phyloP scores from a whole-genome alignment of 2,329 filamentous ascomycete genomes.

The Alternaria sp. region DNA sequence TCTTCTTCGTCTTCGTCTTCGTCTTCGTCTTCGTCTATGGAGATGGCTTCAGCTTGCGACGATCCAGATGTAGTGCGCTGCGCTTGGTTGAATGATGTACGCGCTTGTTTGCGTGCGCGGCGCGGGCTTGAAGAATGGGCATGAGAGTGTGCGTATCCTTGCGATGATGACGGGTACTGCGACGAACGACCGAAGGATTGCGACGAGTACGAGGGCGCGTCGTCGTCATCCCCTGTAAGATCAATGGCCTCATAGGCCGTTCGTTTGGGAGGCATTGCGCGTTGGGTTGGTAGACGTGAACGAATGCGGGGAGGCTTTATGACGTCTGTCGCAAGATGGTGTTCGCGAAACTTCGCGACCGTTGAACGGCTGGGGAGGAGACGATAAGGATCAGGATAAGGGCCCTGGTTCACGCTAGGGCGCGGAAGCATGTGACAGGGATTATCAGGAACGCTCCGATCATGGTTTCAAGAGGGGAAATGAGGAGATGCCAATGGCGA shows the following conservation, averaged over 20 bases:
- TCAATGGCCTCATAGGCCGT: conserved; percentile 15
- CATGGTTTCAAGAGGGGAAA: not conserved
- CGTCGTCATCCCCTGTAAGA: conserved; percentile 11
- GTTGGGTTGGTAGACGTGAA: not conserved
- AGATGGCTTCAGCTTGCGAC: conserved; percentile 37
- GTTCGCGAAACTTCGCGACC: not conserved
- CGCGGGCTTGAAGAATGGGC: conserved; percentile 9
- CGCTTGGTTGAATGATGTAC: conserved; percentile 22
- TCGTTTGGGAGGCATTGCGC: conserved; percentile 20
- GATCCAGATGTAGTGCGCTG: conserved; percentile 26
- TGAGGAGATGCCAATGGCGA: not conserved
- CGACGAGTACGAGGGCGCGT: conserved; percentile 4
- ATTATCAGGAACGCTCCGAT: not conserved
- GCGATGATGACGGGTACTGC: conserved; percentile 35
- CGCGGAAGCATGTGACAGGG: conserved; percentile 28
- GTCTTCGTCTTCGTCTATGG: conserved; percentile 36
- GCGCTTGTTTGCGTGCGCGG: conserved; percentile 40
- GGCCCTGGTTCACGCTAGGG: conserved; percentile 20
- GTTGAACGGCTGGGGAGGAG: not conserved
- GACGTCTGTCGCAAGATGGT: conserved; percentile 2
- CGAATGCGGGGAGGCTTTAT: not conserved
- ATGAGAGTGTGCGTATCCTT: conserved; percentile 19
- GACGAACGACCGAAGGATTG: conserved; percentile 24
- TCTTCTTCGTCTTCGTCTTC: conserved; percentile 33
- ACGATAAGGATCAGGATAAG: conserved; percentile 3